Evolutionary conservation across 2,329 filamentous ascomycete genomes (phyloP).

Genomic region (Monilinia polystroma): DNA sequence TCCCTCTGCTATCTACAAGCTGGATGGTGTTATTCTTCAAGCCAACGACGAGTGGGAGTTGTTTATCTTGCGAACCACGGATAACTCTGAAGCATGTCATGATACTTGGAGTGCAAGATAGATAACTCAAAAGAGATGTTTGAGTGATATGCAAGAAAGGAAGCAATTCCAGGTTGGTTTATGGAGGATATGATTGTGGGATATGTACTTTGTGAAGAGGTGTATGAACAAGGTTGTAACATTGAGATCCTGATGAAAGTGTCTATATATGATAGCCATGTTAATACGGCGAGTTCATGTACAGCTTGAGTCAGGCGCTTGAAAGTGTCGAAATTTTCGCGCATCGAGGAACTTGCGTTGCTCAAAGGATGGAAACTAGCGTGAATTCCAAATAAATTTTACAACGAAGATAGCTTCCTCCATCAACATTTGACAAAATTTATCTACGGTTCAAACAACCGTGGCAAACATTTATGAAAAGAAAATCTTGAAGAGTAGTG

Average conservation of each 20-base stretch:
- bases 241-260: background rate
- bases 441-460: background rate
- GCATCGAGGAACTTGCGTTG: background rate
- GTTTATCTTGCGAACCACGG: background rate
- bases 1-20: background rate
- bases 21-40: background rate
- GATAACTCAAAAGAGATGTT: background rate
- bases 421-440: background rate
- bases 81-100: constrained; percentile 6
- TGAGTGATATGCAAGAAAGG: background rate
- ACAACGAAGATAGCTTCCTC: background rate
- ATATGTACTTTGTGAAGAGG: background rate
- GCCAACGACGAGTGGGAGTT: background rate
- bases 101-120: background rate
- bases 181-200: background rate
- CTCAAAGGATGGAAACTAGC: background rate
- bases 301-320: background rate
- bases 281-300: background rate
- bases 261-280: background rate
- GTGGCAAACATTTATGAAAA: background rate
- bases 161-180: background rate
- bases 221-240: background rate
- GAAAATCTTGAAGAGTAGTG: background rate
- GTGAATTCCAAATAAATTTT: background rate
- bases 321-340: background rate